Conservation (phyloP, 768 basidiomycete genomes). For the Rhodotorula babjevae region DNA sequence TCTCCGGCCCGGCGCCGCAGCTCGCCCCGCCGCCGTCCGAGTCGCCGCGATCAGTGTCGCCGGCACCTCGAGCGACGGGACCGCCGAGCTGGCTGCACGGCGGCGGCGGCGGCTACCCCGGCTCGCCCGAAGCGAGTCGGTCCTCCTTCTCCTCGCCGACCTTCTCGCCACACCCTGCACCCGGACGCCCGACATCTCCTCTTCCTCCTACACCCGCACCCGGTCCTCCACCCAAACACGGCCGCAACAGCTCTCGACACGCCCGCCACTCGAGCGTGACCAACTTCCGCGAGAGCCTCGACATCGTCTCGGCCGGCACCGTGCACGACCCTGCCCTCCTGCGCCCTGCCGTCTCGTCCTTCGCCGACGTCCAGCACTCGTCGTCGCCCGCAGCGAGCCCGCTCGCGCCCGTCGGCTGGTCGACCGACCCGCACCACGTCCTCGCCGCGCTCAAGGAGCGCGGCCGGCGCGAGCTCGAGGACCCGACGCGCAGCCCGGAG, state of each 20-base stretch:
- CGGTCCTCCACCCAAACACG: slow-evolving; percentile 42
- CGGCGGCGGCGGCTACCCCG: not conserved
- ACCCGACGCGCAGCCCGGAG: slow-evolving; percentile 57
- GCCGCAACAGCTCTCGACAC: slow-evolving; percentile 64
- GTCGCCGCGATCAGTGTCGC: not conserved
- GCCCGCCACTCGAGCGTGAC: slow-evolving; percentile 80
- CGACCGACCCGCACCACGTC: slow-evolving; percentile 52
- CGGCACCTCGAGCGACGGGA: not conserved
- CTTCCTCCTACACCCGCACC: slow-evolving; percentile 16
- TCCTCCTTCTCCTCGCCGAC: not conserved
- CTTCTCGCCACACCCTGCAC: slow-evolving; percentile 13
- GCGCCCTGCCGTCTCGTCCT: slow-evolving; percentile 27
- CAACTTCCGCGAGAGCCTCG: slow-evolving; percentile 81
- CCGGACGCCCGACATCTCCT: slow-evolving; percentile 11
- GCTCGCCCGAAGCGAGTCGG: not conserved
- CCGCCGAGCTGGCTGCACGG: slow-evolving; percentile 22
- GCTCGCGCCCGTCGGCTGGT: not conserved
- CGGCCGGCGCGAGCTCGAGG: slow-evolving; percentile 63
- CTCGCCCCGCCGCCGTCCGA: not conserved
- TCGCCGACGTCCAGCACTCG: not conserved
- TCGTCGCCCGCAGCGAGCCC: not conserved
- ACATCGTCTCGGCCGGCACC: slow-evolving; percentile 69
- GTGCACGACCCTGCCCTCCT: slow-evolving; percentile 3
- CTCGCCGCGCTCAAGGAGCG: slow-evolving; percentile 51
- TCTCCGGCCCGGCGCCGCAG: slow-evolving; percentile 13